These are phyloP conservation scores for Pneumocystis sp. DNA, from an alignment of 1,139 yeast species.

Conservation along the genomic window DNA sequence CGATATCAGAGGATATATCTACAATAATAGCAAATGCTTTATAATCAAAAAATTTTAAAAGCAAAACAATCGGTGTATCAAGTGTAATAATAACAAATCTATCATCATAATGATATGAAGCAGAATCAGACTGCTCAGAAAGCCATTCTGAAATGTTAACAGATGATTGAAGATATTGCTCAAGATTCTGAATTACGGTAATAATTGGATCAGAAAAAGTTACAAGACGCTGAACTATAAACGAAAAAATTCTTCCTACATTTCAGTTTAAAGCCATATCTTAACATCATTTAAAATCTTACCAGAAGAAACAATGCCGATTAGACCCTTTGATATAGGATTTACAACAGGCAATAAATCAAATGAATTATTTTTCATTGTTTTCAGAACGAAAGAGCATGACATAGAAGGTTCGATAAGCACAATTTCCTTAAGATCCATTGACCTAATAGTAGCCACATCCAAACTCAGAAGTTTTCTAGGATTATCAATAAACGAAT, in stretches of 20 bases:
- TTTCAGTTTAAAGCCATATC: slow-evolving; percentile 48
- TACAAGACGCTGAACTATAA: slow-evolving; percentile 46
- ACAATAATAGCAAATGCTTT: slow-evolving; percentile 52
- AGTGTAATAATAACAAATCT: slow-evolving; percentile 51
- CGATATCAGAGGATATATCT: slow-evolving; percentile 36
- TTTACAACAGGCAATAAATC: slow-evolving; percentile 27
- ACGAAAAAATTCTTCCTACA: slow-evolving; percentile 49
- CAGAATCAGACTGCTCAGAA: background rate
- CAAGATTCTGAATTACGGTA: slow-evolving; percentile 42
- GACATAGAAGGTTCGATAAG: background rate
- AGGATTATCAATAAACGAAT: slow-evolving; percentile 37
- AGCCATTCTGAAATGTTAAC: background rate
- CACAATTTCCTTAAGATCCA: background rate
- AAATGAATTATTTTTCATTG: slow-evolving; percentile 24
- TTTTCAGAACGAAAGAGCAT: background rate
- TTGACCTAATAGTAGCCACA: background rate
- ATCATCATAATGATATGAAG: slow-evolving; percentile 35
- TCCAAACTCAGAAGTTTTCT: background rate
- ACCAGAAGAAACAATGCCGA: slow-evolving; percentile 14
- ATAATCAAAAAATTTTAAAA: slow-evolving; percentile 68
- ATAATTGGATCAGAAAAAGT: slow-evolving; percentile 61
- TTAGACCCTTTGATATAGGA: slow-evolving; percentile 30
- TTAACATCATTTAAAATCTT: slow-evolving; percentile 57
- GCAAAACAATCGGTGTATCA: slow-evolving; percentile 49
- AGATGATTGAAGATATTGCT: slow-evolving; percentile 33